Conservation (phyloP, 352 stramenopile species). For the Elongisporangium undulatum region DNA sequence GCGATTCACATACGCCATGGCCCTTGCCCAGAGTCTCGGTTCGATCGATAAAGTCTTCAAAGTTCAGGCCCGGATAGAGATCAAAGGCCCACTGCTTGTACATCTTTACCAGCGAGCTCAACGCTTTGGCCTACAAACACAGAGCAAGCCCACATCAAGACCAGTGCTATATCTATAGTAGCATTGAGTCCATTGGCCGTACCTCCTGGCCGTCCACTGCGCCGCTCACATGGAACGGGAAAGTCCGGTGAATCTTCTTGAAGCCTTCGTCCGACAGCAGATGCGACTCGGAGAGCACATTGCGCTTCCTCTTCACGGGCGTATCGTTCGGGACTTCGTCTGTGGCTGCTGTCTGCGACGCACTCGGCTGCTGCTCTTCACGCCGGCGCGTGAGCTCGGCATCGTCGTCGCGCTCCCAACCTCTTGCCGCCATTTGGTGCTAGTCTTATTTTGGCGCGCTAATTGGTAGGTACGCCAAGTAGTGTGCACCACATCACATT, state of each 20-base stretch:
- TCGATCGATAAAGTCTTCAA: slow-evolving; percentile 77
- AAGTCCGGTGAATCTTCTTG: slow-evolving; percentile 65
- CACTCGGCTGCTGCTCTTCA: slow-evolving; percentile 9
- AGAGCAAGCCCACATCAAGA: background rate
- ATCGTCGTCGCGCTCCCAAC: slow-evolving; percentile 59
- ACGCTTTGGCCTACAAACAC: slow-evolving; percentile 34
- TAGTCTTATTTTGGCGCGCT: background rate
- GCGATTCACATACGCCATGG: background rate
- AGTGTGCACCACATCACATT: background rate
- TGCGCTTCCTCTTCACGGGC: slow-evolving; percentile 36
- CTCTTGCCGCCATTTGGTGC: slow-evolving; percentile 30
- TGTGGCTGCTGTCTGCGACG: background rate
- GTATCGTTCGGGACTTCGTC: background rate
- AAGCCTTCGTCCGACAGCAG: slow-evolving; percentile 60
- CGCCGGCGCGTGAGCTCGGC: slow-evolving; percentile 17
- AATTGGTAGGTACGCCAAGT: background rate
- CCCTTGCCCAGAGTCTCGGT: slow-evolving; percentile 49
- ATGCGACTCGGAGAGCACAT: slow-evolving; percentile 59
- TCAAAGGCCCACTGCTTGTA: slow-evolving; percentile 88
- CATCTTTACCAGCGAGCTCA: slow-evolving; percentile 65
- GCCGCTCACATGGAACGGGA: slow-evolving; percentile 59
- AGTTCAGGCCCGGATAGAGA: slow-evolving; percentile 74
- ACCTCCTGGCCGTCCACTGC: slow-evolving; percentile 59
- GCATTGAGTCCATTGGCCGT: slow-evolving; percentile 4
- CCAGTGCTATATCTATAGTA: background rate